Evolutionary conservation across 306 rosid species (phyloP), one percentile per base, ranked within the genome.

Genomic region (Vicia villosa): DNA sequence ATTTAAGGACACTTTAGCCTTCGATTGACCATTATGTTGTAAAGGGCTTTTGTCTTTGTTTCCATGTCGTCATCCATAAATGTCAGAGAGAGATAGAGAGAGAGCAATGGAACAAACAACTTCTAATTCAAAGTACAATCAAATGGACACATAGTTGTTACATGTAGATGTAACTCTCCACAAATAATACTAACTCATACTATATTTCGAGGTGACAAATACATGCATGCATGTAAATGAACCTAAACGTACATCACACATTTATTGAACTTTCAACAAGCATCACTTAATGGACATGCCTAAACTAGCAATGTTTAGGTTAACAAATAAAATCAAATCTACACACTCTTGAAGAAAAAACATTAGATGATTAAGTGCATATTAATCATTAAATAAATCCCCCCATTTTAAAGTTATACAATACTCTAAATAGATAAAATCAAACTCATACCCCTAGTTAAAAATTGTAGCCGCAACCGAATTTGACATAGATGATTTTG

Each of bases 221-320:
- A 54, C 60, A 54, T 54, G 60, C 60, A 54, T 54, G 60, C 60
- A 79, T 56, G 55, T 21, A 12, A 34, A 54, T 63, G 54, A 64
- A 45, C 54, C 62, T 63, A 52, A 8, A 71, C 14, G 60, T 26
- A 26, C 19, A 70, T 30, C 30, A 56, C 37, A 70, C 21, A 64
- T 63, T 63, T 63, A 56, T 56, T 59, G 49, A 71, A 63, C 77
- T 70, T 62, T 62, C 36, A 55, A 32, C 68, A 63, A 55, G 45
- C 69, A 63, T 71, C 34, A 32, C 51, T 69, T 20, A 69, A 67
- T 56, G 69, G 26, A 74, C 21, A 22, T 34, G 3, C 73, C 72
- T 58, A 76, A 74, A 79, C 76, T 42, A 69, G 72, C 66, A 77
- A 30, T 37, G 38, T 77, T 70, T 66, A 77, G 63, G 68, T 63